phyloP scores from a whole-genome alignment of 2,329 filamentous ascomycete species.

The Cordyceps farinosa region DNA sequence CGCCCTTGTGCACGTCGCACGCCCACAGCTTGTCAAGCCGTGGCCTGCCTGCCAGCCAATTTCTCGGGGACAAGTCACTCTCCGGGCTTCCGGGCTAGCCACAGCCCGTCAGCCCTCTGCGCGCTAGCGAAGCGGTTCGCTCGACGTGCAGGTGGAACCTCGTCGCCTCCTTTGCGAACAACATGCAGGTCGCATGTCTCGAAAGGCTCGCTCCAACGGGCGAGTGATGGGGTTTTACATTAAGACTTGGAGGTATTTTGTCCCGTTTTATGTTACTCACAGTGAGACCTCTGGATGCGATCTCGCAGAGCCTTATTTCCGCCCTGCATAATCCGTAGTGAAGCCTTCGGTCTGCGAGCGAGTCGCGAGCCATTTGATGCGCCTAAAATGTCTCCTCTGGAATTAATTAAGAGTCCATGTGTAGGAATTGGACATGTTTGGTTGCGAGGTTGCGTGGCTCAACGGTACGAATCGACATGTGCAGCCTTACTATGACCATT shows the following conservation, averaged over 20 bases:
- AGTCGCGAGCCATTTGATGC: too few species aligned
- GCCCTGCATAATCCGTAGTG: neutral
- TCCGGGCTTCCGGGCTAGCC: constrained; percentile 6
- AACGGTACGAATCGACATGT: too few species aligned
- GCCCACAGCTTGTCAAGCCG: neutral
- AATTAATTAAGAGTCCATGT: too few species aligned
- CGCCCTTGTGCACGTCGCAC: neutral
- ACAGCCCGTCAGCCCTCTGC: constrained; percentile 1
- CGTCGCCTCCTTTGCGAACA: neutral
- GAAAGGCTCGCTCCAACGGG: neutral
- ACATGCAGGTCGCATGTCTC: neutral
- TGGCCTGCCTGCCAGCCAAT: neutral
- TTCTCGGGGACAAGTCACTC: constrained; percentile 9
- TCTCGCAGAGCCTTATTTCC: neutral
- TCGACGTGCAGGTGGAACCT: neutral
- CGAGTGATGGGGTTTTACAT: neutral
- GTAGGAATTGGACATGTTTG: too few species aligned
- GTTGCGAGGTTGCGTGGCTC: too few species aligned
- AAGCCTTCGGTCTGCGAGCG: too few species aligned
- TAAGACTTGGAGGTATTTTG: neutral
- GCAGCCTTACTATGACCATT: too few species aligned
- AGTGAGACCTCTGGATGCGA: constrained; percentile 4
- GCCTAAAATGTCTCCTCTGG: too few species aligned
- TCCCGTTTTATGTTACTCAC: neutral
- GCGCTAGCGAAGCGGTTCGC: neutral